Evolutionary conservation across 2,329 filamentous ascomycete species (phyloP).

Genomic region (Pseudocercospora musae): DNA sequence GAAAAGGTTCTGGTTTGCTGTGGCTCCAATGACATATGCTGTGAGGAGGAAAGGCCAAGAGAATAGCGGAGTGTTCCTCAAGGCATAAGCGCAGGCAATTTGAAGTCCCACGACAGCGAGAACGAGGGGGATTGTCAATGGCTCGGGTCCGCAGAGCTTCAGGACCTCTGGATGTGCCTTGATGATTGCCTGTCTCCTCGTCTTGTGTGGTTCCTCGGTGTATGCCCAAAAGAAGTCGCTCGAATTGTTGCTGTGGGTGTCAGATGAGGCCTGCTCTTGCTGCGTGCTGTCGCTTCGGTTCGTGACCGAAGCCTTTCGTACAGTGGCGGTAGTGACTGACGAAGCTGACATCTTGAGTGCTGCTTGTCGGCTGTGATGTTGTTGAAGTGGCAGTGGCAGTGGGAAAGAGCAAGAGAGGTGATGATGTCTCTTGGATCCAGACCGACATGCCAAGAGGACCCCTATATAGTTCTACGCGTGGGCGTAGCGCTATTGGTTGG

Average conservation of each 20-base stretch:
- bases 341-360: constrained; percentile 17
- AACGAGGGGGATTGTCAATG: constrained; percentile 92
- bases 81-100: constrained; percentile 69
- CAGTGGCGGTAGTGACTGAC: constrained; percentile 29
- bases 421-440: neutral
- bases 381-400: neutral
- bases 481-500: neutral
- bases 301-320: constrained; percentile 9
- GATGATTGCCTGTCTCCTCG: constrained; percentile 87
- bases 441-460: neutral
- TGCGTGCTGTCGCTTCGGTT: constrained; percentile 1
- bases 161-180: constrained; percentile 97
- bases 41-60: constrained; percentile 82
- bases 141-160: constrained; percentile 94
- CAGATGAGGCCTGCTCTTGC: constrained; percentile 20
- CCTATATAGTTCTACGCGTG: too few species aligned
- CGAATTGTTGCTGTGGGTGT: constrained; percentile 18
- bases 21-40: constrained; percentile 88
- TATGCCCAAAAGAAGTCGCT: constrained; percentile 96
- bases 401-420: neutral
- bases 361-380: constrained; percentile 1
- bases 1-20: constrained; percentile 97
- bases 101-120: constrained; percentile 79
- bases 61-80: constrained; percentile 73
- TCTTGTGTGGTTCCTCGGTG: constrained; percentile 94